Base-by-base conservation (phyloP, 805 yeast genomes). In the Yamadazyma sp. region DNA sequence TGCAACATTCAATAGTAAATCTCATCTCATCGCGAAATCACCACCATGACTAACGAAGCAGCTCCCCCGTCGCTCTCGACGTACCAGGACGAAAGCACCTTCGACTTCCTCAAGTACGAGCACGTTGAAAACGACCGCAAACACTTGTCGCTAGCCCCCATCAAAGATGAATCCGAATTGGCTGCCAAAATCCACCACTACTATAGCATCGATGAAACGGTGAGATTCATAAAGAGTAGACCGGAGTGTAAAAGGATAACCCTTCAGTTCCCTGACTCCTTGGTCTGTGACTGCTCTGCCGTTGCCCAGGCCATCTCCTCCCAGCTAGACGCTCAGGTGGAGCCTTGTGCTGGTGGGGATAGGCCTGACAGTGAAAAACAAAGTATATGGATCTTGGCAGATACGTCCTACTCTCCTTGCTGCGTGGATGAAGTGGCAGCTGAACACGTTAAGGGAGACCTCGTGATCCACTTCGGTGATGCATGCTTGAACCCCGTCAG, bases 351-450 rank as follows among this genome's bases (percentile, higher is more conserved):
- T 16, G 14, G n/a, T 7, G 28, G 16, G n/a, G 21, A 17, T 10
- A 21, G 10, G n/a, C 14, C 15, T 19, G 13, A 22, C 20, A 32
- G 14, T 13, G 36, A 21, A 15, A 18, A 32, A 6, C 43, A 38
- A 28, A 38, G 39, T 9, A 36, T 38, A 9, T 91, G 91, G 85
- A 77, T 91, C 12, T 64, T 93, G 24, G 99, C 98, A 0, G 99
- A 93, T 54, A 91, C 99, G 0, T 88, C 97, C 0, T 93, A 93
- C 53, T 86, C 96, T 19, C 72, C 96, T 1, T 93, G 99, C 60
- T 93, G 99, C 62, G 83, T 91, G 8, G 99, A 93, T 59, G 97
- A 90, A 54, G 95, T 91, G 18, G 98, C 99, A 0, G 95, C 96
- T 1, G 90, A 85, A 54, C 99, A 93, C 59, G 95, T 91, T 11